These are phyloP conservation scores for Coelastrella sp. DNA, from an alignment of 139 green algal genomes.

Conservation along the genomic window DNA sequence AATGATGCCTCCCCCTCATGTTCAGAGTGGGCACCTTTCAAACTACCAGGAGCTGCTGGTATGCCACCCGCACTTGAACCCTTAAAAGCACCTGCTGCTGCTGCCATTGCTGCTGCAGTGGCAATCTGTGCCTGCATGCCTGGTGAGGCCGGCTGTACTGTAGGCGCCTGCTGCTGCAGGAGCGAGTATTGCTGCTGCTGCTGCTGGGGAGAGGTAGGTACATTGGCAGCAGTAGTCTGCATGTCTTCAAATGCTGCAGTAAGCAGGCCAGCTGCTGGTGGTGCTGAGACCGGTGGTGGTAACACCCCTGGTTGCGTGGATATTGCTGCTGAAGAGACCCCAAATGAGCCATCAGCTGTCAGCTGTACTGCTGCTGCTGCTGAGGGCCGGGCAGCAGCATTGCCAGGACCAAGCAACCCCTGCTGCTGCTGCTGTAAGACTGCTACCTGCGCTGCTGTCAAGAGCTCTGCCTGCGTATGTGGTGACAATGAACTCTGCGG, in stretches of 20 bases:
- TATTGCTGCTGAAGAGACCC: background rate
- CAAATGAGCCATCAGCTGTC: background rate
- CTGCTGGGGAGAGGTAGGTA: background rate
- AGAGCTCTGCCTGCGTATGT: background rate
- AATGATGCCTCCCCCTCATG: background rate
- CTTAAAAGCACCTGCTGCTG: background rate
- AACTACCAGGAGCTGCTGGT: slow-evolving; percentile 12
- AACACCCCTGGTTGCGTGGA: background rate
- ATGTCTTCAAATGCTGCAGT: background rate
- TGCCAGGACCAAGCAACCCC: background rate
- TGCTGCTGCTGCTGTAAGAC: background rate
- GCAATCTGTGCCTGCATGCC: background rate
- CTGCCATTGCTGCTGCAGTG: background rate
- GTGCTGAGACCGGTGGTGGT: background rate
- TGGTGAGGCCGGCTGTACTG: background rate
- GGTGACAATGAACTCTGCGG: background rate
- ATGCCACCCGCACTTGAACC: background rate
- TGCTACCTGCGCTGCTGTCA: background rate
- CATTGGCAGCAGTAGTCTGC: background rate
- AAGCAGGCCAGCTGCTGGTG: background rate
- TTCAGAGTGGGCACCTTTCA: background rate
- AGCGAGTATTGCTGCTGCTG: slow-evolving; percentile 2
- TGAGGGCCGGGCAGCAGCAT: background rate
- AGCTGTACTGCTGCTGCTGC: background rate
- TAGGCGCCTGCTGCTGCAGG: background rate